Conservation (phyloP, 306 rosid species). For the Citrullus colocynthis region DNA sequence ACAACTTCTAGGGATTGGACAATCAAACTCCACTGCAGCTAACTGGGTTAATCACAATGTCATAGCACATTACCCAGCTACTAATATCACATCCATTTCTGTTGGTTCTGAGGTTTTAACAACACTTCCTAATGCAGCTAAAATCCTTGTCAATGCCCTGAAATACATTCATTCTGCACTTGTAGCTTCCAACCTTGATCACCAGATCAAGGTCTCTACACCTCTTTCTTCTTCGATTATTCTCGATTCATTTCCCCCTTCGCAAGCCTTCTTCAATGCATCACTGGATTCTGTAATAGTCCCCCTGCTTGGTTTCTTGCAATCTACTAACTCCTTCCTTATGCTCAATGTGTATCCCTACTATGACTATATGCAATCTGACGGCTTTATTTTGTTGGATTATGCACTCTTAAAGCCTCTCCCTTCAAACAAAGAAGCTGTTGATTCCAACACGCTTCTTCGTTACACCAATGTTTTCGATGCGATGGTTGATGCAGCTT, state of each 20-base stretch:
- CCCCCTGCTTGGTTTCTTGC: constrained; percentile 76
- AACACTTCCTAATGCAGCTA: constrained; percentile 73
- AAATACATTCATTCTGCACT: constrained; percentile 84
- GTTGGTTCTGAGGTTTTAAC: constrained; percentile 83
- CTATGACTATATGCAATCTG: constrained; percentile 71
- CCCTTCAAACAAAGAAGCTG: constrained; percentile 83
- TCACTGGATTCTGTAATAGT: constrained; percentile 67
- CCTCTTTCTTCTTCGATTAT: constrained; percentile 79
- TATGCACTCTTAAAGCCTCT: constrained; percentile 86
- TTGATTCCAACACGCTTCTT: constrained; percentile 76
- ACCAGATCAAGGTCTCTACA: constrained; percentile 70
- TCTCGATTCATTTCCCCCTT: constrained; percentile 90
- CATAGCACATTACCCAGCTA: constrained; percentile 75
- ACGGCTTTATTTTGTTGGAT: constrained; percentile 65
- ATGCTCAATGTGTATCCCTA: constrained; percentile 89
- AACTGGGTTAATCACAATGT: constrained; percentile 82
- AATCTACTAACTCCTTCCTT: constrained; percentile 63
- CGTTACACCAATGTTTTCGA: constrained; percentile 87
- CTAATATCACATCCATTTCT: constrained; percentile 75
- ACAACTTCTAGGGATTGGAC: constrained; percentile 85
- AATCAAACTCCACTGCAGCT: constrained; percentile 90
- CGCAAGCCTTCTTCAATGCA: constrained; percentile 81
- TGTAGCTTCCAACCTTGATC: constrained; percentile 69
- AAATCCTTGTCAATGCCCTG: constrained; percentile 71
- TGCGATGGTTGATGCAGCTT: constrained; percentile 84